phyloP scores from a whole-genome alignment of 1,284 basidiomycete species.

The Ganoderma multipileum region DNA sequence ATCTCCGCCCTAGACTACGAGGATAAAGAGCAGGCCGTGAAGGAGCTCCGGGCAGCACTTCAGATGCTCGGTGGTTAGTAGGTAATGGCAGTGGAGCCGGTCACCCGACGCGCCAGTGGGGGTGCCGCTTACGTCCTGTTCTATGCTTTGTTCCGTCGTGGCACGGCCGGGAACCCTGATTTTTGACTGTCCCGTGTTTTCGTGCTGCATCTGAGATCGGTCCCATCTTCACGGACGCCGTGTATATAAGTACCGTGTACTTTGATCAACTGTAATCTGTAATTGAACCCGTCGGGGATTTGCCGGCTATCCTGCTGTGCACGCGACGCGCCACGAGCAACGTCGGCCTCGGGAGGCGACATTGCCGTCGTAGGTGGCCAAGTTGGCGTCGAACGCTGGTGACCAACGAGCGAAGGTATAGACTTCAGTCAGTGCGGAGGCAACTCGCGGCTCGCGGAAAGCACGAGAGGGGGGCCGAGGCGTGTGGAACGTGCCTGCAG shows the following conservation, averaged over 20 bases:
- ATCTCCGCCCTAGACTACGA: slow-evolving; percentile 94
- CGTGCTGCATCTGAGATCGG: slow-evolving; percentile 4
- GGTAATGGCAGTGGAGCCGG: neutral
- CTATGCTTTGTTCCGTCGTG: neutral
- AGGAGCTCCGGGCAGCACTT: slow-evolving; percentile 81
- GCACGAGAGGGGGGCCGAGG: neutral
- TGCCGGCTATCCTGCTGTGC: neutral
- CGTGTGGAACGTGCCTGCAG: neutral
- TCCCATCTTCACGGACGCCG: neutral
- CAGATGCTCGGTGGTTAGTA: slow-evolving; percentile 68
- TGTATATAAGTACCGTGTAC: slow-evolving; percentile 1
- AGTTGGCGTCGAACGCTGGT: neutral
- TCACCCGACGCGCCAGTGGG: neutral
- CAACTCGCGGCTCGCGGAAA: neutral
- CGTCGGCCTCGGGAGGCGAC: neutral
- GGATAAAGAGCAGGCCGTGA: slow-evolving; percentile 83
- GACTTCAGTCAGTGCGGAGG: neutral
- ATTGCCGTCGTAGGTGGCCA: neutral
- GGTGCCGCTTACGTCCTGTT: slow-evolving; percentile 4
- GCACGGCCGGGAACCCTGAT: neutral
- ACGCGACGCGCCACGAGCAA: neutral
- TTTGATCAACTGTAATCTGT: slow-evolving; percentile 2
- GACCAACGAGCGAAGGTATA: neutral
- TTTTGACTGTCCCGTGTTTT: slow-evolving; percentile 3
- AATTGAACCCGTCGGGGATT: slow-evolving; percentile 4